phyloP scores from a whole-genome alignment of 257 asterid species.

The Solanum bulbocastanum region DNA sequence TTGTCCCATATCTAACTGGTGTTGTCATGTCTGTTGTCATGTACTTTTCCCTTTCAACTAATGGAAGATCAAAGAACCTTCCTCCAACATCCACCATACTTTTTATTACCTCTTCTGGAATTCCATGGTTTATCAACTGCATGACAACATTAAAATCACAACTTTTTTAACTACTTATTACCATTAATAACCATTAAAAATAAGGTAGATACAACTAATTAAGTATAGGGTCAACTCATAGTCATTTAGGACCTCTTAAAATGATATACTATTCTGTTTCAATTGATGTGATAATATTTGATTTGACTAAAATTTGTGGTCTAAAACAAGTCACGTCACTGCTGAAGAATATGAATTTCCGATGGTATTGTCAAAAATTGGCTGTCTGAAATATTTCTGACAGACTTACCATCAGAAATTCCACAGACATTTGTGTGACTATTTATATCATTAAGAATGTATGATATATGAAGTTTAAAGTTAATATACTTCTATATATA shows the following conservation, averaged over 20 bases:
- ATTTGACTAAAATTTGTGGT: too few relatives aligned
- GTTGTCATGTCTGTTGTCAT: constrained; percentile 56
- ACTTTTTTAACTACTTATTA: not conserved
- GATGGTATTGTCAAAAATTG: not conserved
- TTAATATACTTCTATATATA: not conserved
- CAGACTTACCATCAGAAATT: too few relatives aligned
- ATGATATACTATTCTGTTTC: too few relatives aligned
- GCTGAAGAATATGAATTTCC: too few relatives aligned
- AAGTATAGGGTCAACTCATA: not conserved
- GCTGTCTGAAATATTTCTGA: too few relatives aligned
- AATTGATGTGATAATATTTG: not conserved
- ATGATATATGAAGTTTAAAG: not conserved
- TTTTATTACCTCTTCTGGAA: constrained; percentile 29
- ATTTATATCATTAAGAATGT: not conserved
- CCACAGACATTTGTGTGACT: not conserved
- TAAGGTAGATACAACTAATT: not conserved
- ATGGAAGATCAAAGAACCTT: constrained; percentile 60
- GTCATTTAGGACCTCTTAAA: not conserved
- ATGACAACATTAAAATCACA: not conserved
- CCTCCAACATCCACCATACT: constrained; percentile 43
- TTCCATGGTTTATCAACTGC: constrained; percentile 81
- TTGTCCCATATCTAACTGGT: constrained; percentile 79
- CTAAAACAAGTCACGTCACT: not conserved
- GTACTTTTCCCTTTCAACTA: constrained; percentile 63
- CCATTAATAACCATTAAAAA: not conserved